phyloP scores from a whole-genome alignment of 2,329 filamentous ascomycete genomes.

The Cephalotrichum gorgonifer region DNA sequence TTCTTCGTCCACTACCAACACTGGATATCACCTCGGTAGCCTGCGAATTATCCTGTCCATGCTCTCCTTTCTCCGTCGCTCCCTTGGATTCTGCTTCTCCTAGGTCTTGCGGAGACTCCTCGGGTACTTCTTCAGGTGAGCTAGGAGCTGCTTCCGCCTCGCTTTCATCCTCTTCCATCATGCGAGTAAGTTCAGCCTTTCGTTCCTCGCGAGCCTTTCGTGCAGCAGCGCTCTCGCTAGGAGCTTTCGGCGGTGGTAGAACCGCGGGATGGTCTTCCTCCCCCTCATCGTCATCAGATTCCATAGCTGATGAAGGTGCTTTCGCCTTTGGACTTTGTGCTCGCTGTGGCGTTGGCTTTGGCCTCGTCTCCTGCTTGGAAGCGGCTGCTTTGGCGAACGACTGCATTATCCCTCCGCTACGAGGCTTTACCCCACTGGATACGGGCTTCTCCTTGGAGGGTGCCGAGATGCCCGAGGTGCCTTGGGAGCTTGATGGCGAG shows the following conservation, averaged over 20 bases:
- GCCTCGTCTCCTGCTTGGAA: slow-evolving; percentile 34
- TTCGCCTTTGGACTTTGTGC: neutral
- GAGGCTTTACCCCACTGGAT: slow-evolving; percentile 33
- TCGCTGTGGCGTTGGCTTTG: slow-evolving; percentile 8
- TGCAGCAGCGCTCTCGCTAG: slow-evolving; percentile 13
- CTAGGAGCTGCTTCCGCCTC: slow-evolving; percentile 27
- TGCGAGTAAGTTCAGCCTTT: slow-evolving; percentile 26
- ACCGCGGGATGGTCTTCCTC: slow-evolving; percentile 1
- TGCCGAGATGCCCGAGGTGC: neutral
- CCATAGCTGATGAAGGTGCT: neutral
- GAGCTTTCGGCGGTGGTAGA: slow-evolving; percentile 16
- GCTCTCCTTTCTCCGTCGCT: slow-evolving; percentile 24
- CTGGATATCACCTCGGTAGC: slow-evolving; percentile 43
- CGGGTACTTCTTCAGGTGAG: neutral
- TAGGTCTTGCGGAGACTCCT: neutral
- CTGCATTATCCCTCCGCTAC: slow-evolving; percentile 58
- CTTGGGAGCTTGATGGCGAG: slow-evolving; percentile 13
- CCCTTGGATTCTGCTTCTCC: slow-evolving; percentile 4
- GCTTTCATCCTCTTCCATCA: slow-evolving; percentile 47
- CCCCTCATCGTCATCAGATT: slow-evolving; percentile 16
- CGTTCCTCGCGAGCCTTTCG: slow-evolving; percentile 23
- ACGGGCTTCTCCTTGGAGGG: slow-evolving; percentile 33
- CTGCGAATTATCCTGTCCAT: slow-evolving; percentile 15
- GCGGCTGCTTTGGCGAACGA: slow-evolving; percentile 59
- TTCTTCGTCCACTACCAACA: slow-evolving; percentile 49